These are phyloP conservation scores for Solanum phureja DNA, from an alignment of 257 asterid genomes.

Conservation along the genomic window DNA sequence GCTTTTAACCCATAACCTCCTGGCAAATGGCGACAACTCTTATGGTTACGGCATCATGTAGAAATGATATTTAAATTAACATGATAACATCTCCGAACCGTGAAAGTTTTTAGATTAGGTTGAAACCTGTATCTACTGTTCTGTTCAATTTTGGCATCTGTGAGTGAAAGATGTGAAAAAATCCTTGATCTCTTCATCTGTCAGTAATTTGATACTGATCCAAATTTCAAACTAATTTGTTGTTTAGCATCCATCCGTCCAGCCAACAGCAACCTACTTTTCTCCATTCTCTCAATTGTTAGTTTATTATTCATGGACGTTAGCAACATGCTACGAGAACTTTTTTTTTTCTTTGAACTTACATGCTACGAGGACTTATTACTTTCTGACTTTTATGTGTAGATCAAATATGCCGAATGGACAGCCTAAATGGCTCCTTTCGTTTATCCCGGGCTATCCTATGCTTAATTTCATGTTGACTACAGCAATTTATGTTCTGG, in stretches of 20 bases:
- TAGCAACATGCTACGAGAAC: not conserved
- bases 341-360: not conserved
- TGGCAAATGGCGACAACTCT: not conserved
- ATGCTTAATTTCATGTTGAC: conserved; percentile 93
- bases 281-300: not conserved
- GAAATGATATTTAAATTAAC: not conserved
- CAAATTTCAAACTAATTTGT: not conserved
- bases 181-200: not conserved
- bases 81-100: not conserved
- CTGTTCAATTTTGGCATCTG: not conserved
- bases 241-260: not conserved
- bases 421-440: conserved; percentile 97
- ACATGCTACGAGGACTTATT: not conserved
- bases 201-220: not conserved
- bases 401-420: conserved; percentile 87
- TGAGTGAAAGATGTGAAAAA: not conserved
- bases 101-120: not conserved
- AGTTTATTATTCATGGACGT: not conserved
- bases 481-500: conserved; percentile 74
- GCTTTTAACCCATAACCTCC: not conserved
- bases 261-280: not conserved
- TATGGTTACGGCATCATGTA: not conserved
- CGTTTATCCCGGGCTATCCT: conserved; percentile 88
- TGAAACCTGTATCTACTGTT: not conserved
- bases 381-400: conserved; percentile 7